phyloP scores from a whole-genome alignment of 495 filamentous ascomycete species.

The Saxophila tyrrhenica region DNA sequence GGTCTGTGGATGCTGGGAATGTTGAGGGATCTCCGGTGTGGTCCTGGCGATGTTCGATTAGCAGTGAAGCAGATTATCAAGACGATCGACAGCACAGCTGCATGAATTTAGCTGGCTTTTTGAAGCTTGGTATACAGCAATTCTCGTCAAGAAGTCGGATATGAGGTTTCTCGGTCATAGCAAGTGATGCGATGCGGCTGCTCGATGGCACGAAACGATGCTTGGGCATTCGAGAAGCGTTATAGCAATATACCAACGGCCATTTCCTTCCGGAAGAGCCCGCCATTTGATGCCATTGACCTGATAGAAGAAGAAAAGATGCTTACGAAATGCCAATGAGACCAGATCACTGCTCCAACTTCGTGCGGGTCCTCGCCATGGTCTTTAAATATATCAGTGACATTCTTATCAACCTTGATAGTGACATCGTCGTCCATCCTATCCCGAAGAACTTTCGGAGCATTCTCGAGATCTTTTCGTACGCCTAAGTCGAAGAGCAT shows the following conservation, averaged over 20 bases:
- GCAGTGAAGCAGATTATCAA: neutral
- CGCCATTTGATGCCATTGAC: too few relatives aligned
- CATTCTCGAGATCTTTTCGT: constrained; percentile 39
- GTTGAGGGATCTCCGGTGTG: constrained; percentile 45
- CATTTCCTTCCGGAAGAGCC: too few relatives aligned
- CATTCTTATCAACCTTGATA: constrained; percentile 36
- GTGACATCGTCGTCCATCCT: constrained; percentile 21
- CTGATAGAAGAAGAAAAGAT: neutral
- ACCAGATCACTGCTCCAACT: constrained; percentile 49
- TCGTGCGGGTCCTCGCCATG: constrained; percentile 33
- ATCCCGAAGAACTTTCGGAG: constrained; percentile 28
- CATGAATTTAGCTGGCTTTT: too few relatives aligned
- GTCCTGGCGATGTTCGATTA: constrained; percentile 30
- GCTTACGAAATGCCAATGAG: constrained; percentile 13
- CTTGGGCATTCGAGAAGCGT: too few relatives aligned
- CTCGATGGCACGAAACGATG: too few relatives aligned
- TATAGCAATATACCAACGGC: too few relatives aligned
- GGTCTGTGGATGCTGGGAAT: constrained; percentile 38
- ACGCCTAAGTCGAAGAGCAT: constrained; percentile 51
- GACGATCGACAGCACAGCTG: too few relatives aligned
- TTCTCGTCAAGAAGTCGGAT: too few relatives aligned
- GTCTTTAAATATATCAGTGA: constrained; percentile 40
- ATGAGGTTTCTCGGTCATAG: too few relatives aligned
- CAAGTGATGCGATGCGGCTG: too few relatives aligned
- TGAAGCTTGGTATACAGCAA: too few relatives aligned